Percentiles rank a stretch among this genome's conserved stretches.
phyloP scores from a whole-genome alignment of 2,329 filamentous ascomycete genomes.

The Talaromyces piceae region DNA sequence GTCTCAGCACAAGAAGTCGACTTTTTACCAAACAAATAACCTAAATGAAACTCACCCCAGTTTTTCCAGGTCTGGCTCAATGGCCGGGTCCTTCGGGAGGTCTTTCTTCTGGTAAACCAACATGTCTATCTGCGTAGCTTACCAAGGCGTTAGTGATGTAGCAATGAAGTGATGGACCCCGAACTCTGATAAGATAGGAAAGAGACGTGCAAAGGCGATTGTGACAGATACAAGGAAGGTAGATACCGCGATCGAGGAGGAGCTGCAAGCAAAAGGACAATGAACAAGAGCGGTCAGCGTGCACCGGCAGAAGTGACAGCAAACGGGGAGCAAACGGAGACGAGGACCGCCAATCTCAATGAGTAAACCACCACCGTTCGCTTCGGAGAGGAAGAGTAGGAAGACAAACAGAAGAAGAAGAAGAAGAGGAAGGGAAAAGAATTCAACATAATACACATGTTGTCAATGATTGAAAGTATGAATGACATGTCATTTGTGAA shows the following conservation, averaged over 20 bases:
- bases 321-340: conserved; percentile 1
- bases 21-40: not conserved
- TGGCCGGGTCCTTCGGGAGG: conserved; percentile 64
- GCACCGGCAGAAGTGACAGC: no score
- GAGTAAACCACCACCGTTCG: not conserved
- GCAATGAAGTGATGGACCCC: not conserved
- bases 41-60: conserved; percentile 56
- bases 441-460: not conserved
- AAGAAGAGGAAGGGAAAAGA: not conserved
- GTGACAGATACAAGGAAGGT: no score
- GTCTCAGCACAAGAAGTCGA: not conserved
- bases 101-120: conserved; percentile 63
- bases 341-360: not conserved
- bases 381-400: not conserved
- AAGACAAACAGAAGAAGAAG: not conserved
- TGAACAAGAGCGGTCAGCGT: not conserved
- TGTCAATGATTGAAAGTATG: not conserved
- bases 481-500: not conserved
- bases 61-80: conserved; percentile 56
- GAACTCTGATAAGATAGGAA: not conserved
- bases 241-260: no score
- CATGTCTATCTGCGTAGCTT: conserved; percentile 47
- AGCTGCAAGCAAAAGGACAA: no score
- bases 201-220: no score
- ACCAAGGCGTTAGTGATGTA: no score